These are phyloP conservation scores for Niebla homalea DNA, from an alignment of 495 filamentous ascomycete genomes.

Conservation along the genomic window DNA sequence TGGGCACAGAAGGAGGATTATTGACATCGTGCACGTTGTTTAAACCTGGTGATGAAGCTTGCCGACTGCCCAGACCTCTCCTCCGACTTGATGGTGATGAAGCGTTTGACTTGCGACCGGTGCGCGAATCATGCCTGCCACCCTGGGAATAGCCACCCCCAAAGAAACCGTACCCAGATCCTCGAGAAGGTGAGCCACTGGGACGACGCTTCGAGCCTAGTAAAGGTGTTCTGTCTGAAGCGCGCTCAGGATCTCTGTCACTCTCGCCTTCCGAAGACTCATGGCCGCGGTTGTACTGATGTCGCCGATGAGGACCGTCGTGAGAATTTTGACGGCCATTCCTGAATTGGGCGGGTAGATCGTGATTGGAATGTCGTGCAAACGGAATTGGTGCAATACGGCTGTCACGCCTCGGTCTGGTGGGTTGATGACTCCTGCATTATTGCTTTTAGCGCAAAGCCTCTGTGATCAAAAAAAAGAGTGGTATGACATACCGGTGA, in stretches of 20 bases:
- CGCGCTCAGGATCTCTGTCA: slow-evolving; percentile 7
- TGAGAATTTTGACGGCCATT: slow-evolving; percentile 6
- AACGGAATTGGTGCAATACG: slow-evolving; percentile 27
- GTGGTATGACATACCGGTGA: slow-evolving; percentile 44
- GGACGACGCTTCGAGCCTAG: slow-evolving; percentile 11
- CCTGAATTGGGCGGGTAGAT: slow-evolving; percentile 23
- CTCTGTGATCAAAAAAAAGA: background rate
- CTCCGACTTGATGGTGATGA: slow-evolving; percentile 18
- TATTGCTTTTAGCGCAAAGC: background rate
- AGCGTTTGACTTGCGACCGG: slow-evolving; percentile 11
- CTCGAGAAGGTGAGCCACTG: slow-evolving; percentile 9
- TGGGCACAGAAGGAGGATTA: slow-evolving; percentile 89
- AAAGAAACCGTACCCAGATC: slow-evolving; percentile 24
- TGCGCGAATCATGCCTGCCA: slow-evolving; percentile 9
- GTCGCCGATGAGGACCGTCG: slow-evolving; percentile 4
- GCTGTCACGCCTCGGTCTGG: slow-evolving; percentile 56
- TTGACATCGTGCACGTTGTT: slow-evolving; percentile 67
- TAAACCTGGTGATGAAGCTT: slow-evolving; percentile 19
- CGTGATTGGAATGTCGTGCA: slow-evolving; percentile 15
- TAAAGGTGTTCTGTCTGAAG: slow-evolving; percentile 15
- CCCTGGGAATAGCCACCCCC: background rate
- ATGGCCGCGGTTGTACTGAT: slow-evolving; percentile 8
- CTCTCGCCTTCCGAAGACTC: slow-evolving; percentile 20
- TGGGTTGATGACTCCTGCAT: slow-evolving; percentile 52
- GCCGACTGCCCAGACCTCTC: slow-evolving; percentile 10